Conservation (phyloP, 371 early-diverging fungal species). For the Amoeboradix gromovi region DNA sequence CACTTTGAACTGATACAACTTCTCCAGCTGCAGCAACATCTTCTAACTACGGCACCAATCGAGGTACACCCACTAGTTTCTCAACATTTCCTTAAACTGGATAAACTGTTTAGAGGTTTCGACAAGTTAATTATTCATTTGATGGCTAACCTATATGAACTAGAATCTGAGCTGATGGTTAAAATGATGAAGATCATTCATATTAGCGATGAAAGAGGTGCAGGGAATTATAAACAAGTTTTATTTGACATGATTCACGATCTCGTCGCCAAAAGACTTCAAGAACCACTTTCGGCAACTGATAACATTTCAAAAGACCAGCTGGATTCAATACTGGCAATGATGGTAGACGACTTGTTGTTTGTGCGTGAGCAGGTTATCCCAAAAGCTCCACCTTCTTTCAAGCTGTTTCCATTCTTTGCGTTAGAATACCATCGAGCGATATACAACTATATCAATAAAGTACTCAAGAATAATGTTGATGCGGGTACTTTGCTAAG, state of each 20-base stretch:
- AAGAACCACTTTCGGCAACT: not conserved
- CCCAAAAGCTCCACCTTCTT: constrained; percentile 57
- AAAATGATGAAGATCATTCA: not conserved
- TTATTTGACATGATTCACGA: not conserved
- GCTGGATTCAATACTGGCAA: not conserved
- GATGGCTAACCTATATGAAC: not conserved
- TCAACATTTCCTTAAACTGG: not conserved
- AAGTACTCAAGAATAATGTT: constrained; percentile 29
- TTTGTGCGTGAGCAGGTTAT: constrained; percentile 52
- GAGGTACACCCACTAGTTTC: not conserved
- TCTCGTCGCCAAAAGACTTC: not conserved
- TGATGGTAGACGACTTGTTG: constrained; percentile 48
- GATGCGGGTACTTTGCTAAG: constrained; percentile 42
- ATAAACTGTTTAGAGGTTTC: not conserved
- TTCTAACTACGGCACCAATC: not conserved
- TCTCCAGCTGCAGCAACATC: not conserved
- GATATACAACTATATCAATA: constrained; percentile 29
- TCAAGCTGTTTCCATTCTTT: constrained; percentile 65
- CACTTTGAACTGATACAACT: not conserved
- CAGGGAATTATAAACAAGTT: not conserved
- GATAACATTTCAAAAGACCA: not conserved
- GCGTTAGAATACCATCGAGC: constrained; percentile 71
- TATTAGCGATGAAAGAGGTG: not conserved
- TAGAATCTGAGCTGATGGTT: not conserved
- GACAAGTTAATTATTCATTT: not conserved